Base-by-base conservation (phyloP, 768 basidiomycete genomes). In the Rickenella mellea region DNA sequence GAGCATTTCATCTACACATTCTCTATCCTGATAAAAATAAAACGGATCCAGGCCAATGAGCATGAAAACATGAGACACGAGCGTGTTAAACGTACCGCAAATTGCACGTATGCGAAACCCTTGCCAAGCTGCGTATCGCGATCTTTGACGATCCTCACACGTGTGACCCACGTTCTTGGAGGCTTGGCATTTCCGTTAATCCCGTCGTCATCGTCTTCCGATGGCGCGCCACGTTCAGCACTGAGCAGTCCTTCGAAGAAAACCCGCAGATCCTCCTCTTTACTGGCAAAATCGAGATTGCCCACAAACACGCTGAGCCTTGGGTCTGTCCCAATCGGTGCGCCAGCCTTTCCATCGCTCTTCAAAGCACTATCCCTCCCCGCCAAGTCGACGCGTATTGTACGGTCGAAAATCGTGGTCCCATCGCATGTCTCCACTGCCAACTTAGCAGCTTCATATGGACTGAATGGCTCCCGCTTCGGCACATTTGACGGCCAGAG, bases 61-160 rank as follows among this genome's bases (percentile, higher is more conserved):
- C 37, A 26, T 44, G 22, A 15, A 26, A 1, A n/a, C 19, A 25
- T 1, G 37, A 46, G 47, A 33, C 36, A n/a, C 20, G 39, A 10
- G 21, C 26, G 27, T 22, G 27, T 10, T 15, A 37, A 20, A 69
- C 83, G 47, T 59, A 94, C 94, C 43, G 67, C 58, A 48, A 97
- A 88, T 51, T 90, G 81, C 15, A 98, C 80, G 54, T 97, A 96
- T 8, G 85, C 90, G 58, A 97, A 93, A 4, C 93, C 93, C 63
- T 94, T 96, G 10, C 93, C 94, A 11, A 97, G 73, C 51, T 91
- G 90, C 1, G 90, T 96, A 45, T 86, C 89, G 51, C 78, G 79
- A 58, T 98, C 94, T 36, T 88, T 73, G 40, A 96, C 73, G 51
- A 96, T 78, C 31, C 94, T 74, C n/a, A 96, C 90, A 27, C 76